Evolutionary conservation across 2,329 filamentous ascomycete genomes (phyloP), one percentile per base, ranked within the genome.

Genomic region (Aureobasidium mangrovei): DNA sequence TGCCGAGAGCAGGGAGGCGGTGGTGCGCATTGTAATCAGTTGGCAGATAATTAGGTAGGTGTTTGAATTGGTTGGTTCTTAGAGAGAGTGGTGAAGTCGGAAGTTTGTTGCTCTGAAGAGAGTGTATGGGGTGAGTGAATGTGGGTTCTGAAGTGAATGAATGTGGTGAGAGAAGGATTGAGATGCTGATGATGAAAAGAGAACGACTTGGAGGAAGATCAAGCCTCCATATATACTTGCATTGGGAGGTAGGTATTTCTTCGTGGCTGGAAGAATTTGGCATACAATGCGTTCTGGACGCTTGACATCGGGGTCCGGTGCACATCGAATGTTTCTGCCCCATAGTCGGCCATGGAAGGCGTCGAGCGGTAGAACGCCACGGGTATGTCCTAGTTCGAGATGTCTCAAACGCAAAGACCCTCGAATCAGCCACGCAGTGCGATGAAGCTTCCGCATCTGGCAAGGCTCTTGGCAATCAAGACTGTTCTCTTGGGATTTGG

Each of bases 1-100:
- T 47, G 58, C 58, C 31, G 58, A 56, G 52, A 57, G n/a, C 35
- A 61, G 55, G 31, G 44, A 55, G 42, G 54, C 38, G 29, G 41
- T 46, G n/a, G 47, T 31, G 49, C 47, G 56, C 56, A 57, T 57
- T 12, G 12, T 55, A 31, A 47, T 46, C 33, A 27, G 41, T 47
- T 40, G 28, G 10, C 7, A 35, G 32, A 35, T 35, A 35, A 26
- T 43, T 32, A 18, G 24, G 29, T 48, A 40, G 7, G 29, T 33
- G 31, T n/a, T 46, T 10, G 43, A 27, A 35, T 35, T 46, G n/a
- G 18, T 46, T 35, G 43, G 26, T 5, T 51, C 44, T 35, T 27
- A 49, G 24, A 27, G 39, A 27, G 24, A 54, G 40, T 54, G 35
- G 39, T 39, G 32, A 32, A 48, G 33, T 47, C 38, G 31, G 36